A percentile compares a stretch with the other conserved stretches of the same genome.
Conservation (phyloP, 345 rosid genomes). For the Trapa incisa region DNA sequence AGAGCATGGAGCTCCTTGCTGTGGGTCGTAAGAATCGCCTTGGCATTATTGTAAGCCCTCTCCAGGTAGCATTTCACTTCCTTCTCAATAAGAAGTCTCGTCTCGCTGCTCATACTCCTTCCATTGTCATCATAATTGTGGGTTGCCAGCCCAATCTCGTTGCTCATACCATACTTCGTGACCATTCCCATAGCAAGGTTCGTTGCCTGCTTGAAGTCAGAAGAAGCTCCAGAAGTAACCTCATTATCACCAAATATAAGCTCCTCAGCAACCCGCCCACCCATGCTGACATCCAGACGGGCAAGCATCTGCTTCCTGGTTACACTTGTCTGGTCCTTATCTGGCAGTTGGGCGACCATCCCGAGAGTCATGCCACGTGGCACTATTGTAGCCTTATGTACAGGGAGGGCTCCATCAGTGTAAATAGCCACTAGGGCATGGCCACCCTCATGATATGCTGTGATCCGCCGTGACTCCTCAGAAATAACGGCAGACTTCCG, state of each 20-base stretch:
- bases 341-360: constrained; percentile 87
- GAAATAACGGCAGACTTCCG: constrained; percentile 90
- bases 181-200: constrained; percentile 78
- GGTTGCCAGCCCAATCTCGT: constrained; percentile 68
- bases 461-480: constrained; percentile 52
- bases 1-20: constrained; percentile 75
- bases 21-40: constrained; percentile 57
- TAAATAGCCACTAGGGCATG: constrained; percentile 94
- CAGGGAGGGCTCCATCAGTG: constrained; percentile 86
- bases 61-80: constrained; percentile 65
- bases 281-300: constrained; percentile 85
- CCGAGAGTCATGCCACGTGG: constrained; percentile 95
- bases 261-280: constrained; percentile 94
- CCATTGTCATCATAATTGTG: constrained; percentile 77
- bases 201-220: constrained; percentile 83
- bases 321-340: constrained; percentile 59
- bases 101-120: constrained; percentile 96
- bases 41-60: constrained; percentile 80
- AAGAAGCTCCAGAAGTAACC: constrained; percentile 77
- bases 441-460: constrained; percentile 96
- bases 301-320: constrained; percentile 96
- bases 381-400: constrained; percentile 93
- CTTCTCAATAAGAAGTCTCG: constrained; percentile 79
- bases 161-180: constrained; percentile 85
- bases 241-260: constrained; percentile 85